Base-by-base conservation (phyloP, 345 rosid genomes). In the Eucalyptus pauciflora region DNA sequence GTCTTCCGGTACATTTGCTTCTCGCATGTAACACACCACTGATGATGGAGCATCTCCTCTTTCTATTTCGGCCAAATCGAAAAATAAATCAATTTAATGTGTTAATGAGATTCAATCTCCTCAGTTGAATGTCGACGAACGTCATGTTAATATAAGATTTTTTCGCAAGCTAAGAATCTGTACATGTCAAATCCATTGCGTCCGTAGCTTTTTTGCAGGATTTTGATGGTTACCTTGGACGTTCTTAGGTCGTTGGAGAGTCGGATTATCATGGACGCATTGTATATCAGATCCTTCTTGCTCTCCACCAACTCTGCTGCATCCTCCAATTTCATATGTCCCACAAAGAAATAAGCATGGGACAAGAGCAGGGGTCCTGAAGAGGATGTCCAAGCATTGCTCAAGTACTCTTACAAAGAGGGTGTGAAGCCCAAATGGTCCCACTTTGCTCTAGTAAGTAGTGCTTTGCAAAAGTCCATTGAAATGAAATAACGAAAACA, bases 161-260 rank as follows among this genome's bases (percentile, higher is more conserved):
- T n/a, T n/a, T n/a, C n/a, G n/a, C n/a, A n/a, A n/a, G n/a, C n/a
- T n/a, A n/a, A n/a, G n/a, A n/a, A 76, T 10, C 27, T 64, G 25
- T n/a, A 54, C 22, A n/a, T 86, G 52, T 86, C 87, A 50, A 86
- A 29, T 49, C 33, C 22, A n/a, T n/a, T n/a, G n/a, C n/a, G n/a
- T n/a, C n/a, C n/a, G n/a, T n/a, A n/a, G n/a, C n/a, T n/a, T n/a
- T 41, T 80, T 22, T 3, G 7, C 24, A 14, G 22, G 16, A 45
- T 9, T 45, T 79, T 22, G 46, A 79, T 79, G n/a, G 27, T 17
- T 92, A 93, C 96, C 93, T 24, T 58, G 17, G 93, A 91, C 52
- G 95, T 94, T 31, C 90, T 93, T 51, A 93, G 69, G 79, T 95
- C 95, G n/a, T 95, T 94, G 93, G 94, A 94, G 3, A 94, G 91